Evolutionary conservation across 2,329 filamentous ascomycete genomes (phyloP).

Genomic region (Ceratocystiopsis sp.): DNA sequence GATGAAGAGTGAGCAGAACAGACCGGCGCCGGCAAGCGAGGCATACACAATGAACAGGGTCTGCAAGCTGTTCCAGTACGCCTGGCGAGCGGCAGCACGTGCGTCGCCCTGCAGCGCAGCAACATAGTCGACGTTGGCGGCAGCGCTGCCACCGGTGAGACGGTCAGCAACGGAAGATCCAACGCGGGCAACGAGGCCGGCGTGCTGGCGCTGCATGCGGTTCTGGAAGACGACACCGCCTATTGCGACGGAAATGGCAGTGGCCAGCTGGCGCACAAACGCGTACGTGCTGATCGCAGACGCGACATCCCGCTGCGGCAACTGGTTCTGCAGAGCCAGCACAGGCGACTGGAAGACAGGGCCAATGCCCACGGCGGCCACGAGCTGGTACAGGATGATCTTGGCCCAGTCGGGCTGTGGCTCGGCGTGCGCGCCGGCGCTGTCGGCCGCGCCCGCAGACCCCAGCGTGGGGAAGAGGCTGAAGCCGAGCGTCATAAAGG

Average conservation of each 20-base stretch:
- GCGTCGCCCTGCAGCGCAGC: slow-evolving; percentile 29
- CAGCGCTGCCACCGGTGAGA: slow-evolving; percentile 42
- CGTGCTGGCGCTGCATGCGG: slow-evolving; percentile 21
- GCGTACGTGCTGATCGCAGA: slow-evolving; percentile 44
- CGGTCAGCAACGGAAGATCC: slow-evolving; percentile 26
- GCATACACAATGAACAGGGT: slow-evolving; percentile 43
- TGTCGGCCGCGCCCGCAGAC: neutral
- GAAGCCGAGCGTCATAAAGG: slow-evolving; percentile 40
- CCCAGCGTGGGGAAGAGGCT: slow-evolving; percentile 40
- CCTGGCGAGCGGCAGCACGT: slow-evolving; percentile 23
- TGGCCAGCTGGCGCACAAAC: slow-evolving; percentile 41
- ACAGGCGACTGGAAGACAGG: slow-evolving; percentile 46
- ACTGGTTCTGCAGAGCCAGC: slow-evolving; percentile 45
- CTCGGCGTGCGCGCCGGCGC: slow-evolving; percentile 21
- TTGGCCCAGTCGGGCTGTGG: slow-evolving; percentile 17
- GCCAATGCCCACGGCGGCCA: slow-evolving; percentile 43
- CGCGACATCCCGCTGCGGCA: slow-evolving; percentile 42
- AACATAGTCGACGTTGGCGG: slow-evolving; percentile 42
- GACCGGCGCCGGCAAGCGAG: slow-evolving; percentile 27
- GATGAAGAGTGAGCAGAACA: slow-evolving; percentile 30
- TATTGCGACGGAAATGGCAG: slow-evolving; percentile 39
- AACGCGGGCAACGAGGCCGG: slow-evolving; percentile 11
- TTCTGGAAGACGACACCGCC: slow-evolving; percentile 29
- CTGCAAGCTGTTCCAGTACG: slow-evolving; percentile 31
- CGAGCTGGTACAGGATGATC: slow-evolving; percentile 37